Evolutionary conservation across 1,284 basidiomycete genomes (phyloP), one percentile per base, ranked within the genome.

Genomic region (Melanopsichium pennsylvanicum): DNA sequence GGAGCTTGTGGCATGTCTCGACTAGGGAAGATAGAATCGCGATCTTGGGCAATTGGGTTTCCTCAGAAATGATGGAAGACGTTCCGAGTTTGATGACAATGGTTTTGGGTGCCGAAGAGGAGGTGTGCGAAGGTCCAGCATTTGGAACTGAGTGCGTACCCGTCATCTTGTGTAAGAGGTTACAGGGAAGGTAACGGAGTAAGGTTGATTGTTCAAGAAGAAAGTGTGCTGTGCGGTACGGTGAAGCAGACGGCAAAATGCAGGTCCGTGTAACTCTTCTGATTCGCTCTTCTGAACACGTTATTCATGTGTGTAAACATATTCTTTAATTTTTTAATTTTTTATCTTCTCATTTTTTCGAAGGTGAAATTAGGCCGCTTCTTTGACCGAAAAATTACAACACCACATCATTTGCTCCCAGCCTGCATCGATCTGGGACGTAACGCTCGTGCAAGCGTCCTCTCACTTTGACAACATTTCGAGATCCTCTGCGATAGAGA

Each of bases 1-100:
- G 88, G 5, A 99, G 86, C 35, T 86, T 83, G 32, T 92, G 86
- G 12, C 93, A 92, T 0, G 93, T 92, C 82, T 98, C 95, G 38
- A 95, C 93, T 44, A 98, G 86, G 0, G 91, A 88, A 0, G 93
- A 93, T 21, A 99, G 86, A 7, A 91, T 91, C 8, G 92, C 91
- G 0, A 98, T 85, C 18, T 97, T 86, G 1, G 95, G 93, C 9
- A 75, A 70, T 26, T 71, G 68, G 4, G 75, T 79, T 16, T 46
- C 35, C 34, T 77, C 72, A 1, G 69, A 73, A 23, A 80, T 67
- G 54, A 81, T 79, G 13, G 76, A 79, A 10, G 79, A 81, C 2
- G 76, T 80, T 36, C 79, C 79, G 22, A 81, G 70, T 47, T 81
- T 81, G 74, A 81, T 78, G 18, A 81, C 78, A 15, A 81, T 72